Base-by-base conservation (phyloP, 1,139 yeast species). In the Magnusiomyces suaveolens region DNA sequence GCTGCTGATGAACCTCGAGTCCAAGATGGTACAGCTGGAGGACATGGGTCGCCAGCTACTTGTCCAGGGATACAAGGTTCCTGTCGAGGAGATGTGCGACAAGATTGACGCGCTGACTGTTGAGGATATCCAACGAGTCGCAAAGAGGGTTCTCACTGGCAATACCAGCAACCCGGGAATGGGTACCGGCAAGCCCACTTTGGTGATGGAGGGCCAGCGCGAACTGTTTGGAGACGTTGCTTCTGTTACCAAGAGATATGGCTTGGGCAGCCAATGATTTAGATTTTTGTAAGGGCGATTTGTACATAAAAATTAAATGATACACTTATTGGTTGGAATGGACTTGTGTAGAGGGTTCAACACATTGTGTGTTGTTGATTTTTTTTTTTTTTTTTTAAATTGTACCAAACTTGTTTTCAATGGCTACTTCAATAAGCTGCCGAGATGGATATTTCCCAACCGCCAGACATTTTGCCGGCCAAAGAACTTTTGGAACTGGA, bases 31-130 rank as follows among this genome's bases (percentile, higher is more conserved):
- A 20, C 90, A 87, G 63, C 75, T 92, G 54, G 98, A 92, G 69
- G 98, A 92, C 66, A 76, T 90, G 70, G 98, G 98, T 14, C 81
- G 98, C 69, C 98, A 92, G 70, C 81, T 92, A 33, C 95, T 87
- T 70, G 81, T 88, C 54, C 89, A 86, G 65, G 89, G 88, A 48
- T 78, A 78, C 62, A 78, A 87, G 62, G 79, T 92, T n/a, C 81
- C 87, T 16, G 84, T 89, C 8, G 75, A 77, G 46, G 96, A 89
- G 64, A 89, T 92, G 96, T 84, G 92, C 56, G 74, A 72, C 12
- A 83, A 83, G 64, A 89, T 92, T 58, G 88, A 84, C 58, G 67
- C 69, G 8, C 76, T 92, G 59, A 78, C 87, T 0, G 77, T 83
- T 2, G 71, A 72, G 2, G 96, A 90, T 66, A 76, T 92, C 52